Base-by-base conservation (phyloP, 83 land plant species). In the Thuja plicata region DNA sequence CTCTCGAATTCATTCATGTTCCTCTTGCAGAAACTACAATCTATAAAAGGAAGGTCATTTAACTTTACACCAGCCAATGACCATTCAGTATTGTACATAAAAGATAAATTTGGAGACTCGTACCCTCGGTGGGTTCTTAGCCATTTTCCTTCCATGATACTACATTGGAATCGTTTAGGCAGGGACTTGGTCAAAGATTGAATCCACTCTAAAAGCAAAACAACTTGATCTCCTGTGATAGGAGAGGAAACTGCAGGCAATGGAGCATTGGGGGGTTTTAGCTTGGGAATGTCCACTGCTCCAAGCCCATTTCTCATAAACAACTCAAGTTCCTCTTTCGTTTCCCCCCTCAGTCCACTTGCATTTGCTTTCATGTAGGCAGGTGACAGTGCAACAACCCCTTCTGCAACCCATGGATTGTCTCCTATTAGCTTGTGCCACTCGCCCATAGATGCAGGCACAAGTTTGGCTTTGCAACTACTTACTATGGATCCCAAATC, bases 391-490 rank as follows among this genome's bases (percentile, higher is more conserved):
- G 54, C 15, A 50, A 50, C 54, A 50, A 52, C 24, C 19, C 87
- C 86, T 40, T 89, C 85, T 7, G 34, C 17, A 17, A 48, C 88
- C 92, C 92, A 93, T 32, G 90, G 90, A 90, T 93, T 90, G 4
- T 88, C 80, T 54, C 88, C 88, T 27, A 91, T 13, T 62, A 93
- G 35, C 12, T 46, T 78, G 1, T 46, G 86, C 92, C 94, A 91
- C 52, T 89, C 90, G 87, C 94, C 91, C 17, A 90, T 91, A 12
- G 43, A 84, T 3, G 92, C 91, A 30, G 92, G 94, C 21, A 93
- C 89, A 35, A 91, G 91, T 48, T 91, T 86, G 24, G 66, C 88
- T 9, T 57, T 87, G 48, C 89, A 87, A 50, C 54, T 50, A 11
- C 54, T 11, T 50, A 50, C 54, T 11, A 11, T 50, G 54, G 8